Evolutionary conservation across 164 flowering plant species (phyloP).

Genomic region (Protea cynaroides): DNA sequence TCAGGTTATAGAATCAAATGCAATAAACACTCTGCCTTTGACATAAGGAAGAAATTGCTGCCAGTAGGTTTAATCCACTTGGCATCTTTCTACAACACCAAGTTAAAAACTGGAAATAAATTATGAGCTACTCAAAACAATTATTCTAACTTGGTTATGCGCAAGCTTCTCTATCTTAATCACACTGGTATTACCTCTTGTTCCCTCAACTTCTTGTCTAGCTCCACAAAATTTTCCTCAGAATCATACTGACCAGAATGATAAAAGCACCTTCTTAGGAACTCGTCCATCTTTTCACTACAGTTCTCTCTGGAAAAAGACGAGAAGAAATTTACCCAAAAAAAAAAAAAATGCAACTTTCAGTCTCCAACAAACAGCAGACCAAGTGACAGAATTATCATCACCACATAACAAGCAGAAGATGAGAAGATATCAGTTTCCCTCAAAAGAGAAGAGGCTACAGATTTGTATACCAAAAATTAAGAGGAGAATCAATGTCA

Average conservation of each 20-base stretch:
- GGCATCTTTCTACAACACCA: too few relatives aligned
- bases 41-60: too few relatives aligned
- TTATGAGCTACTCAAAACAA: too few relatives aligned
- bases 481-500: background rate
- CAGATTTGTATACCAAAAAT: too few relatives aligned
- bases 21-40: too few relatives aligned
- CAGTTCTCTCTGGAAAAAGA: slow-evolving; percentile 65
- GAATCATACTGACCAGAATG: slow-evolving; percentile 91
- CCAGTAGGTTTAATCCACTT: too few relatives aligned
- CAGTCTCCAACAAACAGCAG: background rate
- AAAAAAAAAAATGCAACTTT: background rate
- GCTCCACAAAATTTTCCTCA: slow-evolving; percentile 53
- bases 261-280: slow-evolving; percentile 86
- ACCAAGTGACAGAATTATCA: background rate
- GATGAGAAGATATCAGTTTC: too few relatives aligned
- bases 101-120: background rate
- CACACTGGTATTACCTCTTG: slow-evolving; percentile 55
- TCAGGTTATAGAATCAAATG: too few relatives aligned
- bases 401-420: too few relatives aligned
- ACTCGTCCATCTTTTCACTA: slow-evolving; percentile 81
- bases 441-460: too few relatives aligned
- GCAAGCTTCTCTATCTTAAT: too few relatives aligned
- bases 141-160: too few relatives aligned
- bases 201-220: slow-evolving; percentile 73
- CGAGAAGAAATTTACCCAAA: background rate